phyloP scores from a whole-genome alignment of 129 eudicot species.

The Saussurea involucrata region DNA sequence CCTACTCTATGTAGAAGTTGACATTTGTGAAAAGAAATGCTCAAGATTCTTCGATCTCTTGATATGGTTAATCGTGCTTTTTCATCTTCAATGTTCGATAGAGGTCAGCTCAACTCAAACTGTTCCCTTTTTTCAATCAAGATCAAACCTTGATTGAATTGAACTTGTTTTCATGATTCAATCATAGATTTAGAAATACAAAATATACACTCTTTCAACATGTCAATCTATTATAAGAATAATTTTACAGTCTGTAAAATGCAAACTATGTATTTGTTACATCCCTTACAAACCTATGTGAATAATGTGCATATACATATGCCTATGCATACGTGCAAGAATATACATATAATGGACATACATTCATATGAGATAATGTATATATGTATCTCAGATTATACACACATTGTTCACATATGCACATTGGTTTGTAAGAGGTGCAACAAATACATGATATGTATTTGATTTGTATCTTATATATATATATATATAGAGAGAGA shows the following conservation, averaged over 20 bases:
- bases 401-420: too few relatives aligned
- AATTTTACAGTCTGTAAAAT: neutral
- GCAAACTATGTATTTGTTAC: too few relatives aligned
- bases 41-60: constrained; percentile 1
- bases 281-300: too few relatives aligned
- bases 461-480: too few relatives aligned
- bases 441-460: too few relatives aligned
- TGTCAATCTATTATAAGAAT: neutral
- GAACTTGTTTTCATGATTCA: neutral
- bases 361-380: too few relatives aligned
- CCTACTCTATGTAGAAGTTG: constrained; percentile 13
- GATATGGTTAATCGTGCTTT: neutral
- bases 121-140: constrained; percentile 1
- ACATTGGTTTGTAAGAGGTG: too few relatives aligned
- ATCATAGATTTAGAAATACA: neutral
- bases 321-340: too few relatives aligned
- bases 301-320: too few relatives aligned
- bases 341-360: too few relatives aligned
- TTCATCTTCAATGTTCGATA: neutral
- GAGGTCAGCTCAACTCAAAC: neutral
- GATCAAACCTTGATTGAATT: neutral
- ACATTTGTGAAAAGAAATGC: constrained; percentile 9
- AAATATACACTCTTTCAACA: neutral
- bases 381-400: too few relatives aligned
- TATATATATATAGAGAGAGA: neutral